phyloP scores from a whole-genome alignment of 2,329 filamentous ascomycete species.

The Curvularia sp. region DNA sequence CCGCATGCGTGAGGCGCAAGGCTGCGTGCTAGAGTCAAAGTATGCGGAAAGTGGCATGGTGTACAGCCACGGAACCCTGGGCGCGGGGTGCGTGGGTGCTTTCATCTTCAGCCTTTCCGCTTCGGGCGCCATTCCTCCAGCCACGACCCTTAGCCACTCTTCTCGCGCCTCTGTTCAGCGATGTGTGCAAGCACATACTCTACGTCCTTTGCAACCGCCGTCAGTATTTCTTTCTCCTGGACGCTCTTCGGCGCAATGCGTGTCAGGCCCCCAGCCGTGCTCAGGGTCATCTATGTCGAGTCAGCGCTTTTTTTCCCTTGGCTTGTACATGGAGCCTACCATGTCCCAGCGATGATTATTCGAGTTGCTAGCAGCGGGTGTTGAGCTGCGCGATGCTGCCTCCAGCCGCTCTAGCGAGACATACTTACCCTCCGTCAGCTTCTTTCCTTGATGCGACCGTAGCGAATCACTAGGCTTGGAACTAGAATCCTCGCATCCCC shows the following conservation, averaged over 20 bases:
- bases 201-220: conserved; percentile 30
- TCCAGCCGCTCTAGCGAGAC: conserved; percentile 64
- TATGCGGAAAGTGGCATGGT: conserved; percentile 25
- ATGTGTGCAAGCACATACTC: conserved; percentile 26
- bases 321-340: conserved; percentile 35
- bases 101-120: conserved; percentile 5
- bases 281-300: conserved; percentile 72
- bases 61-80: conserved; percentile 24
- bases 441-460: conserved; percentile 53
- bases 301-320: conserved; percentile 40
- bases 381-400: conserved; percentile 8
- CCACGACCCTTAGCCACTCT: background rate
- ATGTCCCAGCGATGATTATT: conserved; percentile 70
- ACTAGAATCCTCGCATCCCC: conserved; percentile 9
- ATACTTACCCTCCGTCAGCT: conserved; percentile 66
- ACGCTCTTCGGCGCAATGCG: conserved; percentile 60
- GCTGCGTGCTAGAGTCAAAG: conserved; percentile 37
- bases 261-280: conserved; percentile 67
- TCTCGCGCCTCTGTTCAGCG: conserved; percentile 14
- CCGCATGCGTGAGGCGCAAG: conserved; percentile 27
- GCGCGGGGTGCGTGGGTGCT: background rate
- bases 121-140: background rate
- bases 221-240: conserved; percentile 21
- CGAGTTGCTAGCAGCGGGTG: background rate
- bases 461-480: conserved; percentile 18